Conservation (phyloP, 2,329 filamentous ascomycete genomes). For the Thermothelomyces thermophilus region DNA sequence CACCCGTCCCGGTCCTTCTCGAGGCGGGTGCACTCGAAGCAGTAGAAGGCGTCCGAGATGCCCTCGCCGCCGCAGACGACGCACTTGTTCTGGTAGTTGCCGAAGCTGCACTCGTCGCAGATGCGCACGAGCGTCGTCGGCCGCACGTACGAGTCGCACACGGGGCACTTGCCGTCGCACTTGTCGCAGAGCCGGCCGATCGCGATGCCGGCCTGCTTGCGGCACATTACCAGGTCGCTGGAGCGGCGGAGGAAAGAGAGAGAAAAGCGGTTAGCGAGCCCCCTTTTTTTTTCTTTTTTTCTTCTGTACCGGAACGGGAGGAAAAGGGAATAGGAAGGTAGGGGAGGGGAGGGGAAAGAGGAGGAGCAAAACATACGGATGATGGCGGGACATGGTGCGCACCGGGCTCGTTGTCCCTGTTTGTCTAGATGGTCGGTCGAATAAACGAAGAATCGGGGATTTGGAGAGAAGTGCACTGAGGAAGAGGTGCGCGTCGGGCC, state of each 20-base stretch:
- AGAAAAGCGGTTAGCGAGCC: conserved; percentile 26
- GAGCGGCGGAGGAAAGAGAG: too few relatives aligned
- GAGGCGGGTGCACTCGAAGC: conserved; percentile 93
- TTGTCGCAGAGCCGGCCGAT: conserved; percentile 99
- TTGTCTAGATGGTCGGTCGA: too few relatives aligned
- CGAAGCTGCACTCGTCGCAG: conserved; percentile 98
- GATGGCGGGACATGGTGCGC: conserved; percentile 75
- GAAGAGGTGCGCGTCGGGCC: not conserved
- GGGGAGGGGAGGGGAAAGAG: not conserved
- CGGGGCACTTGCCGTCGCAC: conserved; percentile 98
- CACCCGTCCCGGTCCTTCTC: conserved; percentile 97
- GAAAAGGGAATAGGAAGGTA: conserved; percentile 7
- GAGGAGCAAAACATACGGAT: conserved; percentile 74
- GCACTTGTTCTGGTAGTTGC: conserved; percentile 99
- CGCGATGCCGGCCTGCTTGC: conserved; percentile 94
- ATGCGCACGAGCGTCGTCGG: conserved; percentile 96
- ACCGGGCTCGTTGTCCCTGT: too few relatives aligned
- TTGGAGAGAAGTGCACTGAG: too few relatives aligned
- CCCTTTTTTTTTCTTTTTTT: too few relatives aligned
- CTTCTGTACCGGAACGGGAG: conserved; percentile 2
- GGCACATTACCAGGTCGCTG: conserved; percentile 98
- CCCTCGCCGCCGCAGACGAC: conserved; percentile 97
- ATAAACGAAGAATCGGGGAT: too few relatives aligned
- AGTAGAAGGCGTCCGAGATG: conserved; percentile 98
- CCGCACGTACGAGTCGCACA: conserved; percentile 98